Evolutionary conservation across 768 basidiomycete species (phyloP), one percentile per base, ranked within the genome.

Genomic region (Leccinellum luteum): DNA sequence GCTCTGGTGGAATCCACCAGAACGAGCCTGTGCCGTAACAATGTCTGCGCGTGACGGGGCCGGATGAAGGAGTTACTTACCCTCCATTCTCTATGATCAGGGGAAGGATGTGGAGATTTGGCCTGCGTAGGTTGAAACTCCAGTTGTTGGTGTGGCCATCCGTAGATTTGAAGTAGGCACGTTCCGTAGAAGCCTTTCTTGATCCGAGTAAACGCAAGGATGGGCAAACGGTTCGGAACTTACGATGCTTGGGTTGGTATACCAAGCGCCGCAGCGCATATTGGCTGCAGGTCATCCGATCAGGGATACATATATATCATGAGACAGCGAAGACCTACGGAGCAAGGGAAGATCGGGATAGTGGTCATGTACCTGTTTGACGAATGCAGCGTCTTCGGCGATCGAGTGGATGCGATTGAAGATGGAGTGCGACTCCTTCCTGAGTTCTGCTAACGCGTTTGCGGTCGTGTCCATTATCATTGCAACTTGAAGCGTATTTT

Each of bases 251-350:
- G 93, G 90, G 64, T 93, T 80, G 6, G 87, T 84, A 70, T 97
- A 98, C 95, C 95, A 98, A 7, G 88, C 88, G 4, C 96, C 96
- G 65, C 94, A 97, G 23, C 96, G 84, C 66, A 94, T 81, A 69
- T 98, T 98, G 3, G 96, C 93, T 90, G 66, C 34, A 34, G 23
- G 10, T 13, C 23, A n/a, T 15, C 6, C n/a, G n/a, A n/a, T n/a
- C n/a, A n/a, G n/a, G n/a, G n/a, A n/a, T n/a, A n/a, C n/a, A n/a
- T n/a, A 21, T 15, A n/a, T 15, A 47, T 35, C n/a, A 31, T 15
- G 8, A 19, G 10, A 19, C n/a, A 9, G 13, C 0, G 1, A 13
- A 28, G 55, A 81, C 76, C 27, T 55, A 81, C 89, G 85, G 13
- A 90, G 64, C 9, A 90, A 57, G 0, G 87, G 84, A 15, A 87